Percentiles rank a stretch among this genome's conserved stretches.
phyloP scores from a whole-genome alignment of 179 eudicot genomes.

The Amaranthus tricolor region DNA sequence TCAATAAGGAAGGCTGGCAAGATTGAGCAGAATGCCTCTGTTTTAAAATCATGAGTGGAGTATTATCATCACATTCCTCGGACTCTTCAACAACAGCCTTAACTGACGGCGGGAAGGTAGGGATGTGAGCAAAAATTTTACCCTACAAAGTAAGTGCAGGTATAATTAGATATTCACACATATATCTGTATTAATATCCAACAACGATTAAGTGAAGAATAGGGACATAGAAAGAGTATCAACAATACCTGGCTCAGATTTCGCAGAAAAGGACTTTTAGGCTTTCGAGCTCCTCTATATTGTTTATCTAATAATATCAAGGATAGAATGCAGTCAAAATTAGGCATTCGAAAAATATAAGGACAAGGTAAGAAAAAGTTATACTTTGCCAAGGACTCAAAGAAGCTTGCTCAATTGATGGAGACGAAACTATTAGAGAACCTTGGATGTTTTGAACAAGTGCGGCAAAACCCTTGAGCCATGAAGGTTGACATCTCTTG shows the following conservation, averaged over 20 bases:
- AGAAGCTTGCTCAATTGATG: constrained; percentile 10
- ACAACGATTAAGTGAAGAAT: background rate
- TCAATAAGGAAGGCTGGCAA: constrained; percentile 4
- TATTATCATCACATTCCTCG: constrained; percentile 22
- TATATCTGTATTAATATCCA: background rate
- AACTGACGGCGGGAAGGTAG: background rate
- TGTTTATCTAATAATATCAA: constrained; percentile 11
- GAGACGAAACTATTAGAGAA: constrained; percentile 13
- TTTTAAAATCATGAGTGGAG: constrained; percentile 19
- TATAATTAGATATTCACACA: background rate
- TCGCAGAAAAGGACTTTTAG: constrained; percentile 2
- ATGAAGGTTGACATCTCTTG: constrained; percentile 20
- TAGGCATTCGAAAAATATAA: background rate
- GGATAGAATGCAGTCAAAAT: background rate
- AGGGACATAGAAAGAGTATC: constrained; percentile 1
- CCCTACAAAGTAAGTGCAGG: constrained; percentile 12
- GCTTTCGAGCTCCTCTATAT: constrained; percentile 13
- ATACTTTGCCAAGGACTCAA: constrained; percentile 12
- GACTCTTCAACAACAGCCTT: constrained; percentile 16
- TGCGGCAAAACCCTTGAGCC: constrained; percentile 23
- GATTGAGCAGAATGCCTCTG: constrained; percentile 21
- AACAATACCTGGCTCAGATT: constrained; percentile 20
- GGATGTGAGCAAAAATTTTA: background rate
- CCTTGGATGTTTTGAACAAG: constrained; percentile 23
- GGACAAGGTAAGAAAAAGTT: constrained; percentile 8